Percentiles rank a stretch among this genome's conserved stretches.
Evolutionary conservation across 495 filamentous ascomycete species (phyloP).

Genomic region (Darksidea phi): DNA sequence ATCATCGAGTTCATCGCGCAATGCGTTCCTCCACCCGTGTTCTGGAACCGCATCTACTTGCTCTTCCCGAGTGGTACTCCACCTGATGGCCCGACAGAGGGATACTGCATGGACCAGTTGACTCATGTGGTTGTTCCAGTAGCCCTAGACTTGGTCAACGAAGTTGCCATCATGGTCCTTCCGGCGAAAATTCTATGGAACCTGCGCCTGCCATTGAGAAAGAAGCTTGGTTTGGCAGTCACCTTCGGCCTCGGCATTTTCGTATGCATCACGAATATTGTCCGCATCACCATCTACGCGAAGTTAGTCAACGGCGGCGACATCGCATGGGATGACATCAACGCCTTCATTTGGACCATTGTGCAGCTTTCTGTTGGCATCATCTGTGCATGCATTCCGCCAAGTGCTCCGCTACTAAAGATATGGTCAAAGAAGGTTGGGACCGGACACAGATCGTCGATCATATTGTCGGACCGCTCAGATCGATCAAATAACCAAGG

Average conservation of each 20-base stretch:
- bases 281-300: background rate
- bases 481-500: background rate
- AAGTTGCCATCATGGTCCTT: background rate
- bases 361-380: background rate
- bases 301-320: background rate
- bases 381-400: background rate
- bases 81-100: background rate
- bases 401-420: background rate
- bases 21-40: background rate
- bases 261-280: background rate
- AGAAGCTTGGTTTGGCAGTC: background rate
- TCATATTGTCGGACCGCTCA: background rate
- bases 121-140: background rate
- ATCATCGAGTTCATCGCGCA: background rate
- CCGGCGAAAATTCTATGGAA: background rate
- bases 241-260: background rate
- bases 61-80: background rate
- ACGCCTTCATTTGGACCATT: background rate
- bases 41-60: background rate
- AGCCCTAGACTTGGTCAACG: background rate
- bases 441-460: background rate
- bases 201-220: background rate
- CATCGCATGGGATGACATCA: background rate
- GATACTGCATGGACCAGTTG: background rate
- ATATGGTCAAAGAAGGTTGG: background rate